Evolutionary conservation across 2,329 filamentous ascomycete genomes (phyloP).

Genomic region (Colletotrichum graminicola): DNA sequence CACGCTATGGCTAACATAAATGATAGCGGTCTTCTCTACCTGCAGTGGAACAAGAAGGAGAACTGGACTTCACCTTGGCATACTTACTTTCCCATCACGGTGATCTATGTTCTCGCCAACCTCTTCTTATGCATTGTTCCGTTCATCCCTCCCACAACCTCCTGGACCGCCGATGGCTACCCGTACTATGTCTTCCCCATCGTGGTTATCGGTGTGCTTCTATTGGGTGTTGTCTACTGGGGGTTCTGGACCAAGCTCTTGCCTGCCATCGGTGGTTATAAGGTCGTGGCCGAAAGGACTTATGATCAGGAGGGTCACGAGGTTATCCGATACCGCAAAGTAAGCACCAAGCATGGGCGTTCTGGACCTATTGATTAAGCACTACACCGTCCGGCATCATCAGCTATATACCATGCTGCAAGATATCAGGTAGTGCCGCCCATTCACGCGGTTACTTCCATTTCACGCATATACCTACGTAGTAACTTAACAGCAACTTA

Average conservation of each 20-base stretch:
- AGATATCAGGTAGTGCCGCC: accelerated
- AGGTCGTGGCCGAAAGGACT: constrained; percentile 58
- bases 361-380: constrained; percentile 15
- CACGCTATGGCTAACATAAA: background rate
- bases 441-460: background rate
- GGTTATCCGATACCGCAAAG: constrained; percentile 56
- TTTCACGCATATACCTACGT: background rate
- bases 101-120: constrained; percentile 65
- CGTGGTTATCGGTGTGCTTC: constrained; percentile 64
- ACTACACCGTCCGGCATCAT: background rate
- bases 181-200: constrained; percentile 69
- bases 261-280: constrained; percentile 63
- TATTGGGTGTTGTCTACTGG: constrained; percentile 67
- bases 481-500: background rate
- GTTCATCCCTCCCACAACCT: constrained; percentile 65
- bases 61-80: constrained; percentile 67
- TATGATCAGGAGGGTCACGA: constrained; percentile 56
- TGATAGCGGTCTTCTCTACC: constrained; percentile 61
- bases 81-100: constrained; percentile 60
- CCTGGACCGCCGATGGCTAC: constrained; percentile 62
- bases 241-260: constrained; percentile 63
- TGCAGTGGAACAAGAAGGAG: constrained; percentile 63
- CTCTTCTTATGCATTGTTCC: constrained; percentile 66
- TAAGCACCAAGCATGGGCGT: constrained; percentile 38
- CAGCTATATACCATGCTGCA: background rate